A percentile compares a stretch with the other conserved stretches of the same genome.
Conservation (phyloP, 73 alveolate genomes). For the Stentor coeruleus region DNA sequence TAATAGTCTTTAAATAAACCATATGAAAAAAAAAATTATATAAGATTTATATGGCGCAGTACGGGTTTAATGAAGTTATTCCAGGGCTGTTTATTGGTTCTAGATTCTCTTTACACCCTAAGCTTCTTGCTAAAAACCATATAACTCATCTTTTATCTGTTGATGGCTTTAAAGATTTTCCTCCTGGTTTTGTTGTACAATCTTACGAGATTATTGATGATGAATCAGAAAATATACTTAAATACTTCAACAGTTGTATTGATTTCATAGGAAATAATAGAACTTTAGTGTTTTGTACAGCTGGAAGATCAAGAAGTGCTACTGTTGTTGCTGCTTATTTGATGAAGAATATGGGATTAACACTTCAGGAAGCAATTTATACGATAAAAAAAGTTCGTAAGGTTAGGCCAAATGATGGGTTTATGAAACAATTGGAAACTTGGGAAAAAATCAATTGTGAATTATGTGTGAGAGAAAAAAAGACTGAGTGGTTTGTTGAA, state of each 20-base stretch:
- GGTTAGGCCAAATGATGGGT: conserved; percentile 21
- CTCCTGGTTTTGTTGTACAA: not conserved
- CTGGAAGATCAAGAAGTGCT: conserved; percentile 27
- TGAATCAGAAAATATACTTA: not conserved
- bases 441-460: not conserved
- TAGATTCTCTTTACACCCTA: not conserved
- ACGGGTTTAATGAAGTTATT: not conserved
- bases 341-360: not conserved
- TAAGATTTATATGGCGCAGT: not conserved
- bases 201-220: not conserved
- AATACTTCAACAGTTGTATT: not conserved
- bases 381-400: not conserved
- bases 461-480: not conserved
- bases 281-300: conserved; percentile 3
- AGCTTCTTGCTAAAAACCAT: not conserved
- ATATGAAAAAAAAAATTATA: too few species aligned
- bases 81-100: conserved; percentile 18
- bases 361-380: not conserved
- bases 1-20: too few species aligned
- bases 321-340: conserved; percentile 24
- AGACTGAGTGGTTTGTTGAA: conserved; percentile 10
- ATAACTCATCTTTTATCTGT: not conserved
- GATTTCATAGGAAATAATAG: not conserved
- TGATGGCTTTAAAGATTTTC: not conserved
- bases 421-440: not conserved